Base-by-base conservation (phyloP, 345 rosid genomes). In the Toxicodendron radicans region DNA sequence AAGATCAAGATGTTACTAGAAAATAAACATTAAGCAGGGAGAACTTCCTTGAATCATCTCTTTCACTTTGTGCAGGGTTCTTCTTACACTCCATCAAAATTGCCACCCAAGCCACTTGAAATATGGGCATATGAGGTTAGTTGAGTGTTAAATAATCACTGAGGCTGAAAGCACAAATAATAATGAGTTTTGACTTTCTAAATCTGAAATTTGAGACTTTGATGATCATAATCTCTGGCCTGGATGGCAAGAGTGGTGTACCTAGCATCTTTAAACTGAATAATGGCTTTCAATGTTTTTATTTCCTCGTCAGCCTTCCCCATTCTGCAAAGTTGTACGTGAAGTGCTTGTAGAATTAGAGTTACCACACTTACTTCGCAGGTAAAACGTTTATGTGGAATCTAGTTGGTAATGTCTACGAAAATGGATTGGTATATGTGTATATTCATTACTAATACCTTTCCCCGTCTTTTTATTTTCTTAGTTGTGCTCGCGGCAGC, bases 401-500 rank as follows among this genome's bases (percentile, higher is more conserved):
- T 73, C 23, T 60, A 3, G 21, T 66, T 48, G 1, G 14, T 60
- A 53, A 13, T 57, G 41, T 64, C 62, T 21, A 53, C 53, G 9
- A 56, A 60, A 53, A 24, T n/a, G 57, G 58, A 49, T 16, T 27
- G 11, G 46, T 17, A 11, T 8, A 38, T 13, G 14, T 59, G 65
- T 41, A 45, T 45, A 10, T 51, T 62, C 59, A 51, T 67, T 30
- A 45, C 66, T 58, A 13, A 32, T 35, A 20, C 62, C 5, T 38
- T 53, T 32, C 43, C 43, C 10, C 21, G 20, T 43, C 10, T 35
- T 73, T 70, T 23, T 46, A 24, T 77, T 66, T 65, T 16, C 72
- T 58, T 75, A 95, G 97, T 73, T 91, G 94, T 80, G 97, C 92
- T 68, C 94, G 95, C 1, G 97, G 99, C 35, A 95, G 97, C 83